phyloP scores from a whole-genome alignment of 2,329 filamentous ascomycete species.

The Truncatella angustata region DNA sequence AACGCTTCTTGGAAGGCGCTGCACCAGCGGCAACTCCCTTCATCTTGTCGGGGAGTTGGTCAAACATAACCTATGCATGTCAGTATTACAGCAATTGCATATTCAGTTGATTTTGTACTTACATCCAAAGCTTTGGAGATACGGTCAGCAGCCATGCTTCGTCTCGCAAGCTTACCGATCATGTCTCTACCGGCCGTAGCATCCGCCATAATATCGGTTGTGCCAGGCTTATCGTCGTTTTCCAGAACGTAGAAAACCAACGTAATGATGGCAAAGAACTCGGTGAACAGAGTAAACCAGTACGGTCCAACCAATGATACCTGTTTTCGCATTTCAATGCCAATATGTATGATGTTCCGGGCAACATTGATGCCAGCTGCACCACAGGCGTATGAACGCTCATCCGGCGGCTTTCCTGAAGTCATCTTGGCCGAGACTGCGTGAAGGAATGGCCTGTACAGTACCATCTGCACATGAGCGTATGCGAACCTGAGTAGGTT shows the following conservation, averaged over 20 bases:
- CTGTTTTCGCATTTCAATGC: conserved; percentile 72
- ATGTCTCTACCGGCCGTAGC: conserved; percentile 82
- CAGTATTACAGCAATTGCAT: conserved; percentile 12
- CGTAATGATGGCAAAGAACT: conserved; percentile 78
- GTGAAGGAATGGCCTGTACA: conserved; percentile 81
- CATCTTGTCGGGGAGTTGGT: conserved; percentile 73
- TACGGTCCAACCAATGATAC: conserved; percentile 76
- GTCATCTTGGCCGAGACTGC: conserved; percentile 69
- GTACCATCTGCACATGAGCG: conserved; percentile 77
- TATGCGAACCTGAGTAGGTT: conserved; percentile 78
- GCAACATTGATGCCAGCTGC: conserved; percentile 61
- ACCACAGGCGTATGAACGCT: conserved; percentile 74
- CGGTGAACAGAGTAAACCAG: conserved; percentile 84
- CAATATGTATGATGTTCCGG: conserved; percentile 76
- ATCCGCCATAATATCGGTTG: conserved; percentile 79
- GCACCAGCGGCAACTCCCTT: conserved; percentile 46
- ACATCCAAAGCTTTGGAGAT: conserved; percentile 78
- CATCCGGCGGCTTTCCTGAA: conserved; percentile 61
- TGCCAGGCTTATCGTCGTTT: conserved; percentile 72
- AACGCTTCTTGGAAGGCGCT: conserved; percentile 52
- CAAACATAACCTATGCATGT: conserved; percentile 67
- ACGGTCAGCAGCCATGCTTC: conserved; percentile 84
- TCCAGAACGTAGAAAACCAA: conserved; percentile 78
- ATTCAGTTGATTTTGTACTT: too few species aligned
- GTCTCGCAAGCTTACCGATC: conserved; percentile 73